phyloP scores from a whole-genome alignment of 139 green algal species.

The Micromonas commoda region DNA sequence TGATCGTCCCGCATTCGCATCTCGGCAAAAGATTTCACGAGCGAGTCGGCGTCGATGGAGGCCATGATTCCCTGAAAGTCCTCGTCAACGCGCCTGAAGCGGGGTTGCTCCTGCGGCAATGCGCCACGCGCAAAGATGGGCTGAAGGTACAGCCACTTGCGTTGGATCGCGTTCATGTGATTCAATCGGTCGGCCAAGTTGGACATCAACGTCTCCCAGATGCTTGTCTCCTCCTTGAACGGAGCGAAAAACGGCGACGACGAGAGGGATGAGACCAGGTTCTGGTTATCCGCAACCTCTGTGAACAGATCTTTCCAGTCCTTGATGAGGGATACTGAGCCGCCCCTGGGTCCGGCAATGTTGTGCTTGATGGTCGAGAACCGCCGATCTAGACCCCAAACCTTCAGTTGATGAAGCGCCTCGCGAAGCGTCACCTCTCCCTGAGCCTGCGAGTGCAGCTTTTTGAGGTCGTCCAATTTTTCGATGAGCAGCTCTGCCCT shows the following conservation, averaged over 20 bases:
- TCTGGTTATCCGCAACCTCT: constrained; percentile 72
- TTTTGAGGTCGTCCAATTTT: constrained; percentile 54
- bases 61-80: constrained; percentile 63
- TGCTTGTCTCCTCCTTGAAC: constrained; percentile 46
- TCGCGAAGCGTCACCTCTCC: constrained; percentile 67
- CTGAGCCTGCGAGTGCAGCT: constrained; percentile 61
- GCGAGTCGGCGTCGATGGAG: constrained; percentile 29
- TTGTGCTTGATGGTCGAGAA: constrained; percentile 41
- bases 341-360: constrained; percentile 12
- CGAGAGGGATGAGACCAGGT: constrained; percentile 59
- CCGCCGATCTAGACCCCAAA: constrained; percentile 62
- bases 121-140: constrained; percentile 71
- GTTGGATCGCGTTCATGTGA: constrained; percentile 55
- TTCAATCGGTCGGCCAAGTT: constrained; percentile 47
- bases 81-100: constrained; percentile 68
- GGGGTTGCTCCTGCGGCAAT: constrained; percentile 57
- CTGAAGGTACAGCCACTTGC: constrained; percentile 78
- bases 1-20: constrained; percentile 19
- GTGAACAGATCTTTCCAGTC: constrained; percentile 72
- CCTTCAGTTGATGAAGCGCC: constrained; percentile 66
- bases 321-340: constrained; percentile 56
- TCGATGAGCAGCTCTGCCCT: constrained; percentile 50
- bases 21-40: constrained; percentile 43
- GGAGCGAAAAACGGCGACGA: constrained; percentile 54
- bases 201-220: constrained; percentile 56